Conservation (phyloP, 2,329 filamentous ascomycete species). For the Neonectria neomacrospora region DNA sequence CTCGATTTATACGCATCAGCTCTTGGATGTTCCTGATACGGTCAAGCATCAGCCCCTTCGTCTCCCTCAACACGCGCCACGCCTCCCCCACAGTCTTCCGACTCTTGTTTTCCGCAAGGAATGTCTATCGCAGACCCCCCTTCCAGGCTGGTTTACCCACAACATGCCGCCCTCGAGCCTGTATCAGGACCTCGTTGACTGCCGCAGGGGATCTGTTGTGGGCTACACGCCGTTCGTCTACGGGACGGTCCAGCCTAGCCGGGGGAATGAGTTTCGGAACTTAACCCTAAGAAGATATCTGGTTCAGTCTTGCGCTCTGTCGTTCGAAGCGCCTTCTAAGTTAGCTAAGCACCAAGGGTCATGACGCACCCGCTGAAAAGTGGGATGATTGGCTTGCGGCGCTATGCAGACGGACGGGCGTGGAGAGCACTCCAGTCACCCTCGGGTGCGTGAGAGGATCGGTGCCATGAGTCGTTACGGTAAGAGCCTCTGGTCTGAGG, state of each 20-base stretch:
- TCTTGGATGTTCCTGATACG: conserved; percentile 26
- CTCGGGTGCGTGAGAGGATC: conserved; percentile 64
- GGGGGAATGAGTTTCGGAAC: conserved; percentile 81
- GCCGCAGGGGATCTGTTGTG: conserved; percentile 60
- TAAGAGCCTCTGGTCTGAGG: conserved; percentile 78
- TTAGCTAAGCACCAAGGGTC: conserved; percentile 47
- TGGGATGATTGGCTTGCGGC: conserved; percentile 50
- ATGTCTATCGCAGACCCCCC: conserved; percentile 65
- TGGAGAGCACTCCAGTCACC: conserved; percentile 68
- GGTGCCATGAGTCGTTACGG: conserved; percentile 79
- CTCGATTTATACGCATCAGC: conserved; percentile 32
- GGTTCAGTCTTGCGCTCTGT: conserved; percentile 81
- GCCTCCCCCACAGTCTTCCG: conserved; percentile 85
- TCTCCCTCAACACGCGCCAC: conserved; percentile 65
- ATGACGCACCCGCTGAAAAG: conserved; percentile 62
- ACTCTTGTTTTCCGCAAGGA: conserved; percentile 75
- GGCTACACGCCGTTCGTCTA: conserved; percentile 50
- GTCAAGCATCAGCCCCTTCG: conserved; percentile 59
- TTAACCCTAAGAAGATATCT: conserved; percentile 92
- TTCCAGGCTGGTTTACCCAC: conserved; percentile 50
- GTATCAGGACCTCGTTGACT: conserved; percentile 63
- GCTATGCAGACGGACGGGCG: conserved; percentile 58
- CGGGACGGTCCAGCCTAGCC: conserved; percentile 54
- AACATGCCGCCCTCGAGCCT: conserved; percentile 71
- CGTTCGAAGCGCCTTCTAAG: conserved; percentile 77